These are phyloP conservation scores for Strobilomyces echinocephalus DNA, from an alignment of 768 basidiomycete species.

Conservation along the genomic window DNA sequence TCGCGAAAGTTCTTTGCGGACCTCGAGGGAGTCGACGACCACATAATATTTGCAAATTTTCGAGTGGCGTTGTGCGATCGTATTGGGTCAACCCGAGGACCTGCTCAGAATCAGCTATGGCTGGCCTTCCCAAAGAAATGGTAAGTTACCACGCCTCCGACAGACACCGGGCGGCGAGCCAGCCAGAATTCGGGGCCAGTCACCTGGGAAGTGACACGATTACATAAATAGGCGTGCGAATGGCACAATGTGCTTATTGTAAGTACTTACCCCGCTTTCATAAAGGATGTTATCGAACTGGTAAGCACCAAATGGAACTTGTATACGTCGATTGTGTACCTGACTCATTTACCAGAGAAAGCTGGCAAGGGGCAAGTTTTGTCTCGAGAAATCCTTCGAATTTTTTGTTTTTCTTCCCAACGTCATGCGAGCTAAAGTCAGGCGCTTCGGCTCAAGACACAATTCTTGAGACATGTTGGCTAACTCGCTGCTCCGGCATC, in stretches of 20 bases:
- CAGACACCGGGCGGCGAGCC: neutral
- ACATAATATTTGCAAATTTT: neutral
- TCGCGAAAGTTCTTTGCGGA: slow-evolving; percentile 11
- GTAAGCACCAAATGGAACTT: slow-evolving; percentile 2
- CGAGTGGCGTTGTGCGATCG: neutral
- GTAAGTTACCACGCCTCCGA: too few relatives aligned
- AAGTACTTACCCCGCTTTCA: slow-evolving; percentile 16
- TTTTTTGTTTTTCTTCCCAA: neutral
- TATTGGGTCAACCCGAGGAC: neutral
- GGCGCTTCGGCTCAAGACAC: neutral
- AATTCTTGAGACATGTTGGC: neutral
- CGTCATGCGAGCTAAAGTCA: neutral
- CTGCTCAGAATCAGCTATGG: neutral
- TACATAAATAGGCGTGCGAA: slow-evolving; percentile 8
- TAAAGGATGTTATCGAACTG: slow-evolving; percentile 7
- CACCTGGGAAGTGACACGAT: neutral
- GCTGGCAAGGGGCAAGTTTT: neutral
- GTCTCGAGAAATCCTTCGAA: neutral
- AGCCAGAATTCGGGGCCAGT: neutral
- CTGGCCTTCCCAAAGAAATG: too few relatives aligned
- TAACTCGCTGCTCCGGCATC: neutral
- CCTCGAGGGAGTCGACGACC: slow-evolving; percentile 1
- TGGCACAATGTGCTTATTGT: slow-evolving; percentile 16
- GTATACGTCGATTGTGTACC: neutral
- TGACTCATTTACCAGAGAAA: neutral